Conservation (phyloP, 2,329 filamentous ascomycete species). For the Curvularia eragrostidis region DNA sequence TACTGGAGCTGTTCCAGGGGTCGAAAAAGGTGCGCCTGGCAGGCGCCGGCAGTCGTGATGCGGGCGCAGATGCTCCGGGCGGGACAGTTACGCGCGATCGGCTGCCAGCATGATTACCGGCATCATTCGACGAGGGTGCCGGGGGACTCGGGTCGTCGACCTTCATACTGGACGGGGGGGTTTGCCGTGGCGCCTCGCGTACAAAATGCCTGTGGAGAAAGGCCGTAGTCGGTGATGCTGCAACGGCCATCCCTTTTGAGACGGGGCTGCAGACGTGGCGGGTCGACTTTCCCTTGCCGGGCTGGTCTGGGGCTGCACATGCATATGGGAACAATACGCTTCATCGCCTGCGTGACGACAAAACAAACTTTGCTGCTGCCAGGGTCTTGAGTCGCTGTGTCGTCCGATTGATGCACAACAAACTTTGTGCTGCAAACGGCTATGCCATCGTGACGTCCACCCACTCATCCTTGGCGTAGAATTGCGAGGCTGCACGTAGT, state of each 20-base stretch:
- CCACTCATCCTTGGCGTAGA: neutral
- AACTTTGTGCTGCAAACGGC: constrained; percentile 7
- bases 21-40: constrained; percentile 59
- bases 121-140: constrained; percentile 14
- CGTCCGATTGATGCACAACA: constrained; percentile 13
- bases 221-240: constrained; percentile 11
- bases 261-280: constrained; percentile 21
- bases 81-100: constrained; percentile 24
- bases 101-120: constrained; percentile 25
- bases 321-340: constrained; percentile 22
- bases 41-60: constrained; percentile 15
- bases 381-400: constrained; percentile 16
- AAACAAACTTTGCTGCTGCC: constrained; percentile 20
- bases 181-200: constrained; percentile 13
- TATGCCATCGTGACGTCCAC: constrained; percentile 2
- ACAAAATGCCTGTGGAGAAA: constrained; percentile 11
- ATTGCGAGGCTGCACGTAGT: constrained; percentile 1
- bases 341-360: constrained; percentile 17
- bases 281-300: constrained; percentile 18
- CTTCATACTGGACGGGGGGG: constrained; percentile 17
- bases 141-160: constrained; percentile 15
- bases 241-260: constrained; percentile 12
- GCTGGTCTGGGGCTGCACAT: constrained; percentile 17
- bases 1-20: constrained; percentile 75
- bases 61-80: constrained; percentile 13